Evolutionary conservation across 2,329 filamentous ascomycete species (phyloP).

Genomic region (Acephala macrosclerotiorum): DNA sequence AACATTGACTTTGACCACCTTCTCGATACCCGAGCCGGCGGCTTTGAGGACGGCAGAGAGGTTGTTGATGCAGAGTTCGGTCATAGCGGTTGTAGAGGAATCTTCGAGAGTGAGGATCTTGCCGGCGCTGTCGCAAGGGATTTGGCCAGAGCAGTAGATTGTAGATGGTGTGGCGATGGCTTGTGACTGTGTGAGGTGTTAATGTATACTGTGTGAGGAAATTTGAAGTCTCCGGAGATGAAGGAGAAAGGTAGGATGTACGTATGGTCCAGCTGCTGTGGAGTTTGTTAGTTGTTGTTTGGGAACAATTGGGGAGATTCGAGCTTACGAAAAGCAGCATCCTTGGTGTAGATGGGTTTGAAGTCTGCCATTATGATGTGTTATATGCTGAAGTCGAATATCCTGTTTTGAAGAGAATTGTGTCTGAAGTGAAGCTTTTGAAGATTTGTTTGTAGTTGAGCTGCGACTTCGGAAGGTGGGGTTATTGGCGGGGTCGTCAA

Average conservation of each 20-base stretch:
- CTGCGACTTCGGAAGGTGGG: slow-evolving; percentile 7
- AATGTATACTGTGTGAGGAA: neutral
- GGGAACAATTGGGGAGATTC: slow-evolving; percentile 1
- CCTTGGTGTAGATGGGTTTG: slow-evolving; percentile 43
- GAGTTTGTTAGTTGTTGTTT: slow-evolving; percentile 3
- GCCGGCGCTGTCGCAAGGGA: slow-evolving; percentile 42
- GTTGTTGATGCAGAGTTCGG: slow-evolving; percentile 75
- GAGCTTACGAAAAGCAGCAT: slow-evolving; percentile 45
- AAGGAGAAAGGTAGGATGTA: slow-evolving; percentile 20
- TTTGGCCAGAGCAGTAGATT: slow-evolving; percentile 71
- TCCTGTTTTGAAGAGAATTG: slow-evolving; percentile 8
- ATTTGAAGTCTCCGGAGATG: slow-evolving; percentile 8
- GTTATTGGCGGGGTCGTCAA: slow-evolving; percentile 19
- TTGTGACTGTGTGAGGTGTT: slow-evolving; percentile 58
- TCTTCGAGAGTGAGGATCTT: slow-evolving; percentile 52
- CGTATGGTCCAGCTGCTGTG: slow-evolving; percentile 41
- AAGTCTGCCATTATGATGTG: slow-evolving; percentile 42
- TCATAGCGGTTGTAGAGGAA: slow-evolving; percentile 71
- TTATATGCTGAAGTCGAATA: slow-evolving; percentile 7
- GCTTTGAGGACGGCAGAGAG: slow-evolving; percentile 84
- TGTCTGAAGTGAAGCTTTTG: neutral
- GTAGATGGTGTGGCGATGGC: slow-evolving; percentile 69
- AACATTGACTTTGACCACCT: slow-evolving; percentile 91
- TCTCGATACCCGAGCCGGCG: slow-evolving; percentile 78
- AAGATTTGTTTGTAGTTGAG: slow-evolving; percentile 7